Base-by-base conservation (phyloP, 1,284 basidiomycete species). In the Leccinum angustisporum region DNA sequence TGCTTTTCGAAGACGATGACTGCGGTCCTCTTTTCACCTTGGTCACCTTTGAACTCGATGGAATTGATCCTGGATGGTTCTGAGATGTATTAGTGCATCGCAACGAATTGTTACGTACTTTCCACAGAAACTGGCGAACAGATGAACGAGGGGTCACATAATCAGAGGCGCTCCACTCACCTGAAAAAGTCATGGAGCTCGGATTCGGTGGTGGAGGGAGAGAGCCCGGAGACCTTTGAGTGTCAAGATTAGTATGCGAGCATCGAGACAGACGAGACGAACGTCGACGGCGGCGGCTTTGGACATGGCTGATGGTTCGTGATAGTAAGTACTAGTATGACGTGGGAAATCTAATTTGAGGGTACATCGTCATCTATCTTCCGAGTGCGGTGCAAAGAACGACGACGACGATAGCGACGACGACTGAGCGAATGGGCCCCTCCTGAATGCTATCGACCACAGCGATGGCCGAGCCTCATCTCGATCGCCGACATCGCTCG, bases 181-280 rank as follows among this genome's bases (percentile, higher is more conserved):
- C 86, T 83, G 80, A 94, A 92, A 77, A 91, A 94, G 66, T 92
- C 86, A 65, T 82, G 75, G 56, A 94, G 80, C 57, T 86, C 82
- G 25, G 78, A 70, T 70, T 90, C 74, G 21, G 82, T 85, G 27
- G 91, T 94, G 27, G 75, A 72, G 1, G 84, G 70, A 14, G 86
- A 72, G 68, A 94, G 83, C 57, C 81, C 81, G 10, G 87, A 81
- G 54, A 94, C 89, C 88, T 91, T 40, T 5, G 7, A 63, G 21
- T 3, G 2, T 56, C 13, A 34, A 64, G 38, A 62, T 36, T 27
- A 11, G 14, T 7, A n/a, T 33, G 30, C 2, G n/a, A 27, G 33
- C 21, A 18, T 14, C 34, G 16, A 8, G 51, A 7, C 18, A 31
- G 54, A 46, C 21, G 59, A 13, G 21, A 61, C 63, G 34, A 56